Evolutionary conservation across 2,329 filamentous ascomycete species (phyloP).

Genomic region (Trichoderma koningii): DNA sequence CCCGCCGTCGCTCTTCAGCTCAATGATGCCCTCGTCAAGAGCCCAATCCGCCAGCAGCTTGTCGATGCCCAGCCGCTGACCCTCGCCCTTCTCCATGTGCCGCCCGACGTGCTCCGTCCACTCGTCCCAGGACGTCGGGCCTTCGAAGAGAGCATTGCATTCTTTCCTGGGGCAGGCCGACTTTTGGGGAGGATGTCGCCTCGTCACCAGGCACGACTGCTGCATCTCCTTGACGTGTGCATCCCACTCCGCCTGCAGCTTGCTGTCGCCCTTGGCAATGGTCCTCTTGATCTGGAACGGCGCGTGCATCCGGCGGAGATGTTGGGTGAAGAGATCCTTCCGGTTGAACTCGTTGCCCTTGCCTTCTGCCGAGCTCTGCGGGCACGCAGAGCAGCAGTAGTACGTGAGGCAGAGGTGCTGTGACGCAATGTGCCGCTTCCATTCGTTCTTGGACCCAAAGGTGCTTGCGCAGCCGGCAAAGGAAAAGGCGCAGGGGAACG

Average conservation of each 20-base stretch:
- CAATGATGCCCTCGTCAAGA: slow-evolving; percentile 64
- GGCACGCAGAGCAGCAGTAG: slow-evolving; percentile 65
- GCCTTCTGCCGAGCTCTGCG: slow-evolving; percentile 55
- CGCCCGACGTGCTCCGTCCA: slow-evolving; percentile 90
- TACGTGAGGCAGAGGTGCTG: slow-evolving; percentile 77
- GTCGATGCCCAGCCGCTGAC: slow-evolving; percentile 59
- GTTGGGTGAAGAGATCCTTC: slow-evolving; percentile 94
- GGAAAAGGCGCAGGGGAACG: slow-evolving; percentile 83
- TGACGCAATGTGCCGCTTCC: slow-evolving; percentile 91
- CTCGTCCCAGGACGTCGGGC: slow-evolving; percentile 77
- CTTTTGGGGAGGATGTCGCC: slow-evolving; percentile 68
- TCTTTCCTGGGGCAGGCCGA: slow-evolving; percentile 72
- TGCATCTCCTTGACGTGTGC: slow-evolving; percentile 70
- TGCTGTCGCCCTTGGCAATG: slow-evolving; percentile 59
- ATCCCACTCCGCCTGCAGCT: slow-evolving; percentile 64
- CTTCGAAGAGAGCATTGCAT: slow-evolving; percentile 71
- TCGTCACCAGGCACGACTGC: slow-evolving; percentile 68
- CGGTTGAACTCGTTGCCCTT: slow-evolving; percentile 80
- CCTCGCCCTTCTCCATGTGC: slow-evolving; percentile 79
- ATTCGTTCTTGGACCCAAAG: slow-evolving; percentile 94
- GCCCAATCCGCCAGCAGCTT: slow-evolving; percentile 62
- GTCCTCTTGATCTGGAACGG: slow-evolving; percentile 64
- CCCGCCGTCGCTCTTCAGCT: slow-evolving; percentile 56
- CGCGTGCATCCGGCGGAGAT: slow-evolving; percentile 90
- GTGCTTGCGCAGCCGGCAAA: slow-evolving; percentile 80